Evolutionary conservation across 345 rosid species (phyloP).

Genomic region (Bretschneidera sinensis): DNA sequence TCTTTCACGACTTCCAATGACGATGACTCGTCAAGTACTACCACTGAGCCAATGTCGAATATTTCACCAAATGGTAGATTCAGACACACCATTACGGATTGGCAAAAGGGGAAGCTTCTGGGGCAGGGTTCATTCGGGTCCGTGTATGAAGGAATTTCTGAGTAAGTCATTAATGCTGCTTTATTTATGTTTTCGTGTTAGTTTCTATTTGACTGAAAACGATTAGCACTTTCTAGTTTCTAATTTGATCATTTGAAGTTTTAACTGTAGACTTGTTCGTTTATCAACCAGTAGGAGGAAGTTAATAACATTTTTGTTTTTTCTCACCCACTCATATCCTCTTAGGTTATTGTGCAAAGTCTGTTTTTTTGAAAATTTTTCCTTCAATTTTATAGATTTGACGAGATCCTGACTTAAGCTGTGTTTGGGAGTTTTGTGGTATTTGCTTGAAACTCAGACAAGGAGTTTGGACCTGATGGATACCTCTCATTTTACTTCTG

Average conservation of each 20-base stretch:
- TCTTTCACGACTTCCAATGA: constrained; percentile 62
- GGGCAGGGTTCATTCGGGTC: constrained; percentile 94
- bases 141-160: constrained; percentile 75
- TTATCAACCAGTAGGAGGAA: background rate
- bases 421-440: too few species aligned
- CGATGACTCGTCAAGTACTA: constrained; percentile 66
- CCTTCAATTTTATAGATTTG: too few species aligned
- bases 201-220: background rate
- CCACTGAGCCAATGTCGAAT: constrained; percentile 48
- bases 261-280: too few species aligned
- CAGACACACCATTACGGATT: constrained; percentile 37
- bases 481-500: too few species aligned
- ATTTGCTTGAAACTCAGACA: too few species aligned
- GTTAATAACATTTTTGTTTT: too few species aligned
- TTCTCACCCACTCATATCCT: too few species aligned
- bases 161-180: constrained; percentile 42
- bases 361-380: too few species aligned
- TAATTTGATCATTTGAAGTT: too few species aligned
- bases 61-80: constrained; percentile 58
- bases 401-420: too few species aligned
- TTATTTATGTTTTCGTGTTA: background rate
- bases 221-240: background rate
- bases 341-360: too few species aligned
- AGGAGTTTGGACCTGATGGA: too few species aligned
- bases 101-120: constrained; percentile 78